These are phyloP conservation scores for Geum urbanum DNA, from an alignment of 306 rosid genomes.

Conservation along the genomic window DNA sequence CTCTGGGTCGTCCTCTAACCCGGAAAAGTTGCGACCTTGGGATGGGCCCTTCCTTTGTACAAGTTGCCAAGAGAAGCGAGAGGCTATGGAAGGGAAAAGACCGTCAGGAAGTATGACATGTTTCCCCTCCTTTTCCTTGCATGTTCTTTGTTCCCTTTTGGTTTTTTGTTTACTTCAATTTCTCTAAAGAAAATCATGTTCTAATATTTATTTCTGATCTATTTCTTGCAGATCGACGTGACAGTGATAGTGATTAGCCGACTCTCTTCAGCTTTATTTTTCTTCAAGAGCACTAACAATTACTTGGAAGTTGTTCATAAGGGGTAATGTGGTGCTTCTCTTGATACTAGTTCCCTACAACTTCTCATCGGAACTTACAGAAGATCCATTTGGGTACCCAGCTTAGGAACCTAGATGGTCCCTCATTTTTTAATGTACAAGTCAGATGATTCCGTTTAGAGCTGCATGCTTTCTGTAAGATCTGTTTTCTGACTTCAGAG, in stretches of 20 bases:
- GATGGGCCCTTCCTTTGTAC: constrained; percentile 97
- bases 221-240: constrained; percentile 69
- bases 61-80: constrained; percentile 97
- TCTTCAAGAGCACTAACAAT: constrained; percentile 49
- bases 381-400: constrained; percentile 41
- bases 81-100: constrained; percentile 99
- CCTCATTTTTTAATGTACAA: constrained; percentile 26
- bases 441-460: constrained; percentile 29
- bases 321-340: constrained; percentile 38
- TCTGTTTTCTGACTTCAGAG: constrained; percentile 27
- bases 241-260: constrained; percentile 87
- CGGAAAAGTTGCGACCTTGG: constrained; percentile 84
- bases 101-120: constrained; percentile 45
- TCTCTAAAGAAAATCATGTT: not conserved
- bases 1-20: constrained; percentile 43
- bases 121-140: not conserved
- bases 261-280: constrained; percentile 41
- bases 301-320: constrained; percentile 39
- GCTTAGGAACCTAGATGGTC: constrained; percentile 34
- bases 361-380: constrained; percentile 39
- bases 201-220: constrained; percentile 16
- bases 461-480: constrained; percentile 28
- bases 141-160: not conserved
- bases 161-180: not conserved
- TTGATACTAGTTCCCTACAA: constrained; percentile 45